A percentile compares a stretch with the other conserved stretches of the same genome.
phyloP scores from a whole-genome alignment of 2,329 filamentous ascomycete species.

The Colletotrichum viniferum region DNA sequence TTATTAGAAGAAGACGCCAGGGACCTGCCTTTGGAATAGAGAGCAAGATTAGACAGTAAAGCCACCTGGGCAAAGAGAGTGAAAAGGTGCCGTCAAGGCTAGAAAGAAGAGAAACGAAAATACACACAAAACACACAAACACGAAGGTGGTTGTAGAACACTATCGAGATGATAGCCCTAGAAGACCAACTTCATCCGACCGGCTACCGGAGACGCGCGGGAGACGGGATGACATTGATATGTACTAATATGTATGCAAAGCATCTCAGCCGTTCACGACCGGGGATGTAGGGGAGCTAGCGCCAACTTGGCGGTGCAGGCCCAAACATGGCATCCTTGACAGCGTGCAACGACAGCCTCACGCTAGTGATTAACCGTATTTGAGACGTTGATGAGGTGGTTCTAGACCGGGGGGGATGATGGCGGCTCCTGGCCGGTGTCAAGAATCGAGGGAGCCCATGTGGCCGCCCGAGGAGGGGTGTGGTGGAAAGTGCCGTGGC shows the following conservation, averaged over 20 bases:
- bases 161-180: background rate
- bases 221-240: background rate
- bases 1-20: conserved; percentile 8
- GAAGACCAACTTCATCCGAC: background rate
- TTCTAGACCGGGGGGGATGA: background rate
- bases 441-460: background rate
- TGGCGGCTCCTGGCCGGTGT: background rate
- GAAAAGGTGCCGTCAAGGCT: conserved; percentile 5
- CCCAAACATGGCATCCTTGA: conserved; percentile 3
- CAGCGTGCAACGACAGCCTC: background rate
- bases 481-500: background rate
- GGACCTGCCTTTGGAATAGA: conserved; percentile 12
- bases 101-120: background rate
- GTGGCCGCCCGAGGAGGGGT: background rate
- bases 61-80: conserved; percentile 3
- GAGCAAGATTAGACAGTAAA: background rate
- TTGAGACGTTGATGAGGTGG: background rate
- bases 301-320: conserved; percentile 5
- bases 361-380: conserved; percentile 6
- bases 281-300: background rate
- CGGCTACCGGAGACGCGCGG: background rate
- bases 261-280: background rate
- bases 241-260: background rate
- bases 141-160: background rate
- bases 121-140: background rate